phyloP scores from a whole-genome alignment of 1,284 basidiomycete genomes.

The Marasmius tenuissimus region DNA sequence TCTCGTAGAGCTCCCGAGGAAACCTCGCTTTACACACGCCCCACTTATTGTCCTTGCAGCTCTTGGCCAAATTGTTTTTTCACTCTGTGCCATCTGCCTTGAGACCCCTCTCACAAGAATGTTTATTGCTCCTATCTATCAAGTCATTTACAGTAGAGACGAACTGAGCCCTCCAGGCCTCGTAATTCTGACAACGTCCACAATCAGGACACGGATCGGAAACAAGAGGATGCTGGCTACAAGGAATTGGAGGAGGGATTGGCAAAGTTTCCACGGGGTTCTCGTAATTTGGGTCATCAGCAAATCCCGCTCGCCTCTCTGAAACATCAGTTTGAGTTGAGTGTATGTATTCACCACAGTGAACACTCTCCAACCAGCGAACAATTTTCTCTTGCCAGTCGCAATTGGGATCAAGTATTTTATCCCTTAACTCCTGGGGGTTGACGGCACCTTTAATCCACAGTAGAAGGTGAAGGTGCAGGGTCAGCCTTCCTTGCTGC shows the following conservation, averaged over 20 bases:
- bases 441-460: constrained; percentile 26
- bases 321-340: constrained; percentile 6
- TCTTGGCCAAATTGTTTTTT: constrained; percentile 5
- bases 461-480: constrained; percentile 31
- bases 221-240: neutral
- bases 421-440: constrained; percentile 26
- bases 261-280: constrained; percentile 13
- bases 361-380: constrained; percentile 16
- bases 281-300: neutral
- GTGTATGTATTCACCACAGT: constrained; percentile 13
- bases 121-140: constrained; percentile 16
- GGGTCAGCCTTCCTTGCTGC: constrained; percentile 30
- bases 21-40: constrained; percentile 27
- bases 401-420: constrained; percentile 15
- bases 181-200: neutral
- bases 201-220: neutral
- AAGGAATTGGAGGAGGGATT: constrained; percentile 6
- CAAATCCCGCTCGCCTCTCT: neutral
- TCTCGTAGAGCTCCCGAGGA: constrained; percentile 18
- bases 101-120: constrained; percentile 10
- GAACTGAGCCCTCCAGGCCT: constrained; percentile 5
- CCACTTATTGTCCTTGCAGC: constrained; percentile 22
- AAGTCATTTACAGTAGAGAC: constrained; percentile 15
- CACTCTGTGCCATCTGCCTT: neutral
- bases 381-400: constrained; percentile 17